phyloP scores from a whole-genome alignment of 305 asterid species.

The Andrographis paniculata region DNA sequence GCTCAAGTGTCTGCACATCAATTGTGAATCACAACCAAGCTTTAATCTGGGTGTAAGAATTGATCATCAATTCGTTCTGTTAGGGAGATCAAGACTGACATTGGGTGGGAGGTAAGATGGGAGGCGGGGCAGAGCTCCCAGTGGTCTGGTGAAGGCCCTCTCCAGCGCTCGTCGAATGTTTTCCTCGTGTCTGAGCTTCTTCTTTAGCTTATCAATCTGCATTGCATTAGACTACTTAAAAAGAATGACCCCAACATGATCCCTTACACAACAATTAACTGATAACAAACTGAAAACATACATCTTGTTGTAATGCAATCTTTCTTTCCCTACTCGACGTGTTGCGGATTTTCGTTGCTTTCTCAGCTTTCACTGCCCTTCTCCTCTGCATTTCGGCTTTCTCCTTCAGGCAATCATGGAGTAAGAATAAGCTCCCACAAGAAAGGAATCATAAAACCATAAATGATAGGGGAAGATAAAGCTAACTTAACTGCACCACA shows the following conservation, averaged over 20 bases:
- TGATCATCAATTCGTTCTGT: not conserved
- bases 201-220: constrained; percentile 84
- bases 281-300: constrained; percentile 13
- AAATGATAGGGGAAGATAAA: constrained; percentile 12
- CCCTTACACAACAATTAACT: no score
- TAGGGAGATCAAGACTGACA: constrained; percentile 27
- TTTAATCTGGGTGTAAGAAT: constrained; percentile 8
- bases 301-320: constrained; percentile 63
- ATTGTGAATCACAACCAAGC: not conserved
- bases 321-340: constrained; percentile 44
- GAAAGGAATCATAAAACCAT: constrained; percentile 29
- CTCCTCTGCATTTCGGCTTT: constrained; percentile 31
- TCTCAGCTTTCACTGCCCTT: constrained; percentile 33
- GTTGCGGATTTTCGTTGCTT: constrained; percentile 28
- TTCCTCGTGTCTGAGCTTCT: constrained; percentile 74
- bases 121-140: constrained; percentile 87
- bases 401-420: constrained; percentile 31
- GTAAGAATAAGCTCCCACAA: not conserved
- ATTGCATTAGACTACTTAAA: not conserved
- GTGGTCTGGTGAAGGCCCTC: constrained; percentile 83
- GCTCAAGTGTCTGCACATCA: constrained; percentile 60
- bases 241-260: not conserved
- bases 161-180: constrained; percentile 84
- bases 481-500: constrained; percentile 14
- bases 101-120: constrained; percentile 81